Percentiles rank a stretch among this genome's conserved stretches.
These are phyloP conservation scores for Favolaschia claudopus DNA, from an alignment of 768 basidiomycete genomes.

Conservation along the genomic window DNA sequence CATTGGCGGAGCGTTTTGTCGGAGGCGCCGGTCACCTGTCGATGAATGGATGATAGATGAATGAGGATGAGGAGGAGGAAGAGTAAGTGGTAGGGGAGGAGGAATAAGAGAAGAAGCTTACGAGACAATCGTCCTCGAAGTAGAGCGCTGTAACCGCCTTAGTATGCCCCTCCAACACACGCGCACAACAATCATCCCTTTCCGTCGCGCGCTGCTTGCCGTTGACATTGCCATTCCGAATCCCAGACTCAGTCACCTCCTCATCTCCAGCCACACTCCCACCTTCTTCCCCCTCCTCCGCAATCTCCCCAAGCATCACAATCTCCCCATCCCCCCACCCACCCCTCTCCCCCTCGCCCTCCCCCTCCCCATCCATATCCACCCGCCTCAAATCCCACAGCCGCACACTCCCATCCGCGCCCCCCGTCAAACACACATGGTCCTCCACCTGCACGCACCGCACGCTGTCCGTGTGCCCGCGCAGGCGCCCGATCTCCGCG, in stretches of 20 bases:
- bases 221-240: no score
- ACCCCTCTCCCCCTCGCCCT: conserved; percentile 52
- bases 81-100: not conserved
- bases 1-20: conserved; percentile 99
- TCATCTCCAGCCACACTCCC: conserved; percentile 53
- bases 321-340: conserved; percentile 57
- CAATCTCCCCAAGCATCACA: conserved; percentile 66
- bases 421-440: conserved; percentile 88
- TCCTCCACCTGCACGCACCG: conserved; percentile 95
- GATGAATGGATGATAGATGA: no score
- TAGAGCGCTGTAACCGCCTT: conserved; percentile 93
- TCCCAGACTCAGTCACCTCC: conserved; percentile 45
- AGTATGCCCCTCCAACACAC: conserved; percentile 88
- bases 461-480: conserved; percentile 82
- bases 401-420: conserved; percentile 83
- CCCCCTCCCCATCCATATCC: conserved; percentile 73
- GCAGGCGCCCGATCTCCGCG: conserved; percentile 82
- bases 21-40: conserved; percentile 93
- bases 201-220: conserved; percentile 44
- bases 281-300: conserved; percentile 66
- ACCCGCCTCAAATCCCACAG: conserved; percentile 92
- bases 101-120: conserved; percentile 44
- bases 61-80: conserved; percentile 22
- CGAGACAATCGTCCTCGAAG: conserved; percentile 94
- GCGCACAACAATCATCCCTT: conserved; percentile 67